Evolutionary conservation across 805 yeast genomes (phyloP).

Genomic region (Schizosaccharomyces octosporus): DNA sequence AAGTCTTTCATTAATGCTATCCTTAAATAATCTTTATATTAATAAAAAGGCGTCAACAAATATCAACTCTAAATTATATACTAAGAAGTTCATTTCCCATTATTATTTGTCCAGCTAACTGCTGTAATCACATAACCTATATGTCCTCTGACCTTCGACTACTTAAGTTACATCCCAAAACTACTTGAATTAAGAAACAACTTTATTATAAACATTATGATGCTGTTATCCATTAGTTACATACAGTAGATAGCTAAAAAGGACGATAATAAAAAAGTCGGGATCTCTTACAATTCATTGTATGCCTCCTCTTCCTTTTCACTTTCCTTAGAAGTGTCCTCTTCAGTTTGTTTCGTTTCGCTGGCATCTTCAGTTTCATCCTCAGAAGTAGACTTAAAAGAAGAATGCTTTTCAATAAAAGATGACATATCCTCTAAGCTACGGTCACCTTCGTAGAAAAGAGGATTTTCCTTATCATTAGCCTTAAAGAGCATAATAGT

Average conservation of each 20-base stretch:
- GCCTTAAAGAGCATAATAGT: constrained; percentile 82
- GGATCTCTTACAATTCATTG: not conserved
- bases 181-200: no score
- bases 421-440: constrained; percentile 41
- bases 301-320: not conserved
- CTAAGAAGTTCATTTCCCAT: no score
- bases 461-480: constrained; percentile 39
- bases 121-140: no score
- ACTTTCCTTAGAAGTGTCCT: not conserved
- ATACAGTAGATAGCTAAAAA: not conserved
- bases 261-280: not conserved
- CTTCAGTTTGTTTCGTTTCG: not conserved
- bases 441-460: constrained; percentile 47
- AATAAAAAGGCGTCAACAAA: no score
- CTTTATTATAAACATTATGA: no score
- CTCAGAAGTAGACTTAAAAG: constrained; percentile 23
- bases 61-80: no score
- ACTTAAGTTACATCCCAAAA: no score
- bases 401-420: constrained; percentile 49
- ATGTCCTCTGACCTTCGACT: no score
- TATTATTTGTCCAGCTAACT: no score
- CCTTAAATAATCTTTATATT: no score
- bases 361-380: not conserved
- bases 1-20: no score
- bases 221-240: no score